Percentiles rank a stretch among this genome's conserved stretches.
Conservation (phyloP, 768 basidiomycete species). For the Naganishia randhawae region DNA sequence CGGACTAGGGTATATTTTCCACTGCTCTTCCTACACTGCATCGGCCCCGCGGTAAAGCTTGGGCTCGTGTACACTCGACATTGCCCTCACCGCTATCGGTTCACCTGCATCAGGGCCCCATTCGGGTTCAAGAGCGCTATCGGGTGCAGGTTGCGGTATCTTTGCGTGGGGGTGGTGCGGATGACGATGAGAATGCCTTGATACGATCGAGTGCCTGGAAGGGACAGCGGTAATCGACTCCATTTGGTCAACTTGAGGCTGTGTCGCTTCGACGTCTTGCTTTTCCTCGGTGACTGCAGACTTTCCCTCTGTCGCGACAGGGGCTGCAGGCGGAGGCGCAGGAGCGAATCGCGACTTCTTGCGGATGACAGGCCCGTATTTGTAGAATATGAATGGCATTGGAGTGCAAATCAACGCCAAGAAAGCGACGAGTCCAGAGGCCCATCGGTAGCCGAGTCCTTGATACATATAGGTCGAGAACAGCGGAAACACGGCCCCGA, state of each 20-base stretch:
- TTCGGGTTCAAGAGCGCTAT: slow-evolving; percentile 28
- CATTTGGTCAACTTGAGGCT: not conserved
- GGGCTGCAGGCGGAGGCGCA: not conserved
- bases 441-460: slow-evolving; percentile 37
- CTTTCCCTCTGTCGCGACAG: too few species aligned
- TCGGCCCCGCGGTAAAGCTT: slow-evolving; percentile 13
- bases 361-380: slow-evolving; percentile 35
- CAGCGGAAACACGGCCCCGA: slow-evolving; percentile 66
- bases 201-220: not conserved
- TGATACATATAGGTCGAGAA: slow-evolving; percentile 64
- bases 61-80: slow-evolving; percentile 10
- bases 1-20: slow-evolving; percentile 3
- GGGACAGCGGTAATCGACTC: not conserved
- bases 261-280: not conserved
- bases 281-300: not conserved
- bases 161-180: not conserved
- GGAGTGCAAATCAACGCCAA: slow-evolving; percentile 35
- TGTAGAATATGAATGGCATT: slow-evolving; percentile 40
- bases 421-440: slow-evolving; percentile 37
- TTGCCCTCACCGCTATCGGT: slow-evolving; percentile 7
- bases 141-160: not conserved
- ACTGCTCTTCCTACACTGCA: not conserved
- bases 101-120: slow-evolving; percentile 23
- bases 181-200: not conserved
- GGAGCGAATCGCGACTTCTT: slow-evolving; percentile 42